Conservation (phyloP, 2,329 filamentous ascomycete species). For the Knufia fluminis region DNA sequence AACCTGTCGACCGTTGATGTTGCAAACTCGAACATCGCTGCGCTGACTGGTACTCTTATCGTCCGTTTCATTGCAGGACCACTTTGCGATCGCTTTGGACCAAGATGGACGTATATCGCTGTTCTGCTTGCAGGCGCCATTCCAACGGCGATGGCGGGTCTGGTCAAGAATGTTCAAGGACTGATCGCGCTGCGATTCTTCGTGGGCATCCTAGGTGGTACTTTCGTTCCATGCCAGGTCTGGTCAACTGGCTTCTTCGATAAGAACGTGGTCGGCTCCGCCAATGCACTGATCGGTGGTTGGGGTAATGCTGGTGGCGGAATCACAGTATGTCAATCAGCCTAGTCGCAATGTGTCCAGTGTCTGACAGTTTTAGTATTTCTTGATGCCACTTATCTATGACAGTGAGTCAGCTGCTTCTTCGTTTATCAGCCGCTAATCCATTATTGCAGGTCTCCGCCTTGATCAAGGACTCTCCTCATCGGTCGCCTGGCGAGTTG, state of each 20-base stretch:
- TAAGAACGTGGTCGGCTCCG: conserved; percentile 80
- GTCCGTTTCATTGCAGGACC: conserved; percentile 71
- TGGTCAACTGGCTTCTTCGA: conserved; percentile 92
- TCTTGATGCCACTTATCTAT: conserved; percentile 84
- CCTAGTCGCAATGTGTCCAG: background rate
- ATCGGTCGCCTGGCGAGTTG: conserved; percentile 70
- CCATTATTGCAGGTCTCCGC: conserved; percentile 39
- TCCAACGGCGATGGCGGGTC: conserved; percentile 74
- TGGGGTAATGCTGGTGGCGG: conserved; percentile 83
- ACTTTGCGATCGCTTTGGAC: conserved; percentile 73
- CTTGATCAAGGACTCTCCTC: conserved; percentile 48
- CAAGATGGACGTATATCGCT: conserved; percentile 69
- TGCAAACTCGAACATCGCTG: conserved; percentile 84
- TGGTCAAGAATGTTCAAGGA: conserved; percentile 55
- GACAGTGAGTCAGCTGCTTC: conserved; percentile 45
- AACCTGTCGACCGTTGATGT: conserved; percentile 61
- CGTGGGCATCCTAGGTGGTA: conserved; percentile 36
- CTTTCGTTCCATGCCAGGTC: conserved; percentile 60
- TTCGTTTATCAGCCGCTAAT: background rate
- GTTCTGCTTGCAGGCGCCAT: conserved; percentile 66
- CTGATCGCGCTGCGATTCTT: conserved; percentile 37
- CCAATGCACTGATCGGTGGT: conserved; percentile 75
- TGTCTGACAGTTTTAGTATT: conserved; percentile 46
- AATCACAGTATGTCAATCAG: conserved; percentile 47
- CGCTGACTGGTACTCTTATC: conserved; percentile 62